A percentile compares a stretch with the other conserved stretches of the same genome.
These are phyloP conservation scores for Neurospora sp. DNA, from an alignment of 495 filamentous ascomycete species.

Conservation along the genomic window DNA sequence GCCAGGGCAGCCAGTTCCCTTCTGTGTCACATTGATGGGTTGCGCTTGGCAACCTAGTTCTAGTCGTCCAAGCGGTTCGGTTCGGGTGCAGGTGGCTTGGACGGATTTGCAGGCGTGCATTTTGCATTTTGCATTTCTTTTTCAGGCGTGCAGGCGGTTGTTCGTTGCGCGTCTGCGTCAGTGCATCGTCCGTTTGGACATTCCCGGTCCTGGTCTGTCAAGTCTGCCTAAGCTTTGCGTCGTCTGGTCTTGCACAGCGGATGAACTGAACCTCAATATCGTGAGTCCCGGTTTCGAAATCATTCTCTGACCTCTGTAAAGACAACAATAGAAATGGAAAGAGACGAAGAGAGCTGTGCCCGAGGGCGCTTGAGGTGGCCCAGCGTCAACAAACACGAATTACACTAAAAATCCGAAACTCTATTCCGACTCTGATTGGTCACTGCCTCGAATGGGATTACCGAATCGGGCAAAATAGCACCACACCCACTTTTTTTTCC, in stretches of 20 bases:
- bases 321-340: neutral
- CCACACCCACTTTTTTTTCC: neutral
- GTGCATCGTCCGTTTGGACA: neutral
- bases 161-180: neutral
- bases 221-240: neutral
- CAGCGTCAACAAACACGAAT: neutral
- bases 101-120: neutral
- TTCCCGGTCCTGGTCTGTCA: neutral
- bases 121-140: neutral
- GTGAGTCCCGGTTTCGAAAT: neutral
- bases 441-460: neutral
- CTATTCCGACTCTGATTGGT: constrained; percentile 1
- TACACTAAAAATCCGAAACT: neutral
- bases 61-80: neutral
- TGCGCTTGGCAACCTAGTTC: neutral
- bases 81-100: neutral
- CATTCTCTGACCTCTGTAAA: neutral
- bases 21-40: neutral
- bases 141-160: neutral
- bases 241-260: neutral
- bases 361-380: neutral
- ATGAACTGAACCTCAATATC: neutral
- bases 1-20: neutral
- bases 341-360: neutral
- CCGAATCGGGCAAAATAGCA: constrained; percentile 1